Conservation (phyloP, 2,329 filamentous ascomycete genomes). For the Neoscytalidium dimidiatum region DNA sequence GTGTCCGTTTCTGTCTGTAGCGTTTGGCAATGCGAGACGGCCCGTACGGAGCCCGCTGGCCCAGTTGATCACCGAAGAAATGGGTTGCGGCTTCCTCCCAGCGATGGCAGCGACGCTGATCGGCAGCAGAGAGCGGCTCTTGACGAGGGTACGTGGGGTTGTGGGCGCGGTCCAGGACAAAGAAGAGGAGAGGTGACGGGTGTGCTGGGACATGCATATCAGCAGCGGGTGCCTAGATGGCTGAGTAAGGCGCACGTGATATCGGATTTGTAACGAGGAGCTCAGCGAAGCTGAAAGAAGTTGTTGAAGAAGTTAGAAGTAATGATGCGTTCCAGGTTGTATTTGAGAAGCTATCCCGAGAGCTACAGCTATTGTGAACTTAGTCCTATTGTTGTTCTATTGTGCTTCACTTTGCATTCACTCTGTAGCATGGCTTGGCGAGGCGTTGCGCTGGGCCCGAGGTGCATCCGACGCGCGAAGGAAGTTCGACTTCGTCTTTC, state of each 20-base stretch:
- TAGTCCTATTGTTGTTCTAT: neutral
- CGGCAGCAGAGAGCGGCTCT: neutral
- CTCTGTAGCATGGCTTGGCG: neutral
- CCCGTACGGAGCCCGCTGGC: neutral
- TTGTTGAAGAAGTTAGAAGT: neutral
- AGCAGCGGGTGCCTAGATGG: neutral
- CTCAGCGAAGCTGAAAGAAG: neutral
- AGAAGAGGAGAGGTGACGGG: conserved; percentile 5
- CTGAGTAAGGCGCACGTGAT: neutral
- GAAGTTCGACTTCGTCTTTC: conserved; percentile 18
- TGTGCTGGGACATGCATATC: neutral
- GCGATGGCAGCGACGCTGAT: neutral
- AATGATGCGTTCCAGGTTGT: neutral
- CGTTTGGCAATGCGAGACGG: neutral
- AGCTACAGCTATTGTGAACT: neutral
- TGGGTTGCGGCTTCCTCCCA: neutral
- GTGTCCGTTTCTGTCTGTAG: neutral
- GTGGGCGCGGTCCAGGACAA: conserved; percentile 9
- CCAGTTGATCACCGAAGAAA: neutral
- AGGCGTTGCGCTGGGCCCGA: neutral
- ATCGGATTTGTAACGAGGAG: neutral
- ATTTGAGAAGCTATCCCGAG: neutral
- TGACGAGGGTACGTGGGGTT: neutral
- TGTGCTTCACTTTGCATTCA: neutral
- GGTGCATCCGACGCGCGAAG: conserved; percentile 12